phyloP scores from a whole-genome alignment of 1,284 basidiomycete genomes.

The Prillingera fragicola region DNA sequence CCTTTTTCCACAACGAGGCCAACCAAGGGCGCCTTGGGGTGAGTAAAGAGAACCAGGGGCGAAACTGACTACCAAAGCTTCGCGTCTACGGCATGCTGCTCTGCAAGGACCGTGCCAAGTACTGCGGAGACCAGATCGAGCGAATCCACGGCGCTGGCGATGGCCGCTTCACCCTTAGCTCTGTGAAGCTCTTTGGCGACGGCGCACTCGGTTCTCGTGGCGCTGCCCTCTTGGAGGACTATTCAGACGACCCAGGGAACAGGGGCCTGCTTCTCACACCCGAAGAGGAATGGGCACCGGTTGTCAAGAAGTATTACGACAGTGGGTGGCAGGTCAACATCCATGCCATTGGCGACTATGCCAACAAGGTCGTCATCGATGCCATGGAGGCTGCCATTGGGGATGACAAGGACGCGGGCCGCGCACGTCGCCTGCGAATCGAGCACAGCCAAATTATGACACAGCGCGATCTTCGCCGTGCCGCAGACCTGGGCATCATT shows the following conservation, averaged over 20 bases:
- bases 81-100: slow-evolving; percentile 68
- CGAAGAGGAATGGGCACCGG: slow-evolving; percentile 53
- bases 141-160: slow-evolving; percentile 44
- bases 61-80: slow-evolving; percentile 50
- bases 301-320: slow-evolving; percentile 62
- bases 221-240: slow-evolving; percentile 78
- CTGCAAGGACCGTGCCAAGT: slow-evolving; percentile 54
- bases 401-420: slow-evolving; percentile 30
- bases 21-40: slow-evolving; percentile 62
- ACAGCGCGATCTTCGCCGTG: slow-evolving; percentile 60
- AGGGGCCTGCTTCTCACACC: slow-evolving; percentile 63
- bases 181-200: slow-evolving; percentile 72
- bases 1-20: slow-evolving; percentile 66
- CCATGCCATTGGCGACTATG: slow-evolving; percentile 86
- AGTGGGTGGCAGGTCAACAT: slow-evolving; percentile 54
- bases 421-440: slow-evolving; percentile 61
- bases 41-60: slow-evolving; percentile 22
- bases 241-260: slow-evolving; percentile 68
- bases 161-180: slow-evolving; percentile 62
- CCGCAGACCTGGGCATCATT: slow-evolving; percentile 72
- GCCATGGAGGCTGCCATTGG: slow-evolving; percentile 64
- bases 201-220: slow-evolving; percentile 88
- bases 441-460: slow-evolving; percentile 89
- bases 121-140: slow-evolving; percentile 62
- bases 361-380: slow-evolving; percentile 73